phyloP scores from a whole-genome alignment of 2,329 filamentous ascomycete species.

The Alternaria metachromatica region DNA sequence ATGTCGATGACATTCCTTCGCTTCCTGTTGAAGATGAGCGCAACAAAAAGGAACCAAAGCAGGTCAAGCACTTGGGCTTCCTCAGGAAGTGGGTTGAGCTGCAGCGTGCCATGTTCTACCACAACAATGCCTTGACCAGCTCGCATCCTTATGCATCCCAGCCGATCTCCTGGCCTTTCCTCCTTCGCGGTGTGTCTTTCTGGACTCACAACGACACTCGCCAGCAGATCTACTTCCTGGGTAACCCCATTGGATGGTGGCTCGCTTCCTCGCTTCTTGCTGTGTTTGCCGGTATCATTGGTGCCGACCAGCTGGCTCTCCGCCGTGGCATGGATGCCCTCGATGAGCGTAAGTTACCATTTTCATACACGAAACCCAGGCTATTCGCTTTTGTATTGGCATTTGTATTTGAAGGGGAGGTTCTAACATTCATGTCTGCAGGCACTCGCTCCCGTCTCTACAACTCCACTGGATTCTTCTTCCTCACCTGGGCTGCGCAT shows the following conservation, averaged over 20 bases:
- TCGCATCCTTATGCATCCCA: conserved; percentile 95
- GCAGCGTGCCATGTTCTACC: conserved; percentile 98
- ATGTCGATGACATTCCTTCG: conserved; percentile 88
- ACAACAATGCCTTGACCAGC: conserved; percentile 97
- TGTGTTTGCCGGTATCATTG: conserved; percentile 89
- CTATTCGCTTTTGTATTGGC: conserved; percentile 2
- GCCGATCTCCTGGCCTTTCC: conserved; percentile 97
- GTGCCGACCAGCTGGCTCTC: conserved; percentile 90
- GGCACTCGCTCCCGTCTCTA: conserved; percentile 93
- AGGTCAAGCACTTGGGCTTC: conserved; percentile 87
- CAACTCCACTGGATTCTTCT: conserved; percentile 99
- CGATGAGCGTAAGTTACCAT: conserved; percentile 78
- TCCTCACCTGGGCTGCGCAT: conserved; percentile 96
- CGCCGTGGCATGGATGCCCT: conserved; percentile 92
- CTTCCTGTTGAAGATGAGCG: conserved; percentile 75
- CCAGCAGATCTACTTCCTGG: conserved; percentile 97
- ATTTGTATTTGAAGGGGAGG: conserved; percentile 10
- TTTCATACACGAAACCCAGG: conserved; percentile 1
- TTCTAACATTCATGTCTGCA: conserved; percentile 40
- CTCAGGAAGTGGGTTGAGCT: conserved; percentile 94
- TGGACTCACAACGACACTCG: conserved; percentile 97
- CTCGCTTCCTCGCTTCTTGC: conserved; percentile 89
- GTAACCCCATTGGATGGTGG: conserved; percentile 98
- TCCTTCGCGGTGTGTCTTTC: conserved; percentile 96
- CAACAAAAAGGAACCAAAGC: conserved; percentile 74